Evolutionary conservation across 2,329 filamentous ascomycete genomes (phyloP).

Genomic region (Fusarium papillatum): DNA sequence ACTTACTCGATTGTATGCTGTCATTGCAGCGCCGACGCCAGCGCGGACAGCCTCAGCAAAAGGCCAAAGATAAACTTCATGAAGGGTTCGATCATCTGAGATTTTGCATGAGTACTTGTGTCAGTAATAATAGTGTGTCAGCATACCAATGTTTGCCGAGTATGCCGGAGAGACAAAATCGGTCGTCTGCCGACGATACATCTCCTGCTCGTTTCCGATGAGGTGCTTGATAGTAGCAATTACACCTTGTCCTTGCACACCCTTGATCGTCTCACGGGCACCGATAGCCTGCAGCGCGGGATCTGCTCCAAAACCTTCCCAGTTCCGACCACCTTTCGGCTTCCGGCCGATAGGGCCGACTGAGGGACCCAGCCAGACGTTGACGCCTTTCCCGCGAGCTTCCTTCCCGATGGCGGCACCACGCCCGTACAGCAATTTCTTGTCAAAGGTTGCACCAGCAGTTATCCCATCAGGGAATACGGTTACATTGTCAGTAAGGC

Average conservation of each 20-base stretch:
- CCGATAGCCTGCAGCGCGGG: constrained; percentile 83
- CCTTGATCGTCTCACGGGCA: constrained; percentile 83
- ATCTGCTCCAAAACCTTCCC: constrained; percentile 82
- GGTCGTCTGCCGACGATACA: constrained; percentile 64
- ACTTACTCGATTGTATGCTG: constrained; percentile 77
- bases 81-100: constrained; percentile 74
- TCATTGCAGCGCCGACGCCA: constrained; percentile 91
- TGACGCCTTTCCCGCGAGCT: constrained; percentile 79
- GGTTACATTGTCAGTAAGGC: constrained; percentile 80
- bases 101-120: neutral
- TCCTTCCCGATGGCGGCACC: constrained; percentile 79
- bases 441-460: constrained; percentile 81
- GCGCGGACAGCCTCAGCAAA: constrained; percentile 86
- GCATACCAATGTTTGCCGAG: constrained; percentile 82
- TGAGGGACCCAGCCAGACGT: constrained; percentile 78
- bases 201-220: constrained; percentile 69
- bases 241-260: constrained; percentile 71
- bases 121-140: neutral
- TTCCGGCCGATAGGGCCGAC: constrained; percentile 81
- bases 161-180: constrained; percentile 51
- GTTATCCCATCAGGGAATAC: constrained; percentile 87
- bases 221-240: constrained; percentile 70
- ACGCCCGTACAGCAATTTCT: constrained; percentile 76
- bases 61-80: constrained; percentile 89
- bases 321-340: constrained; percentile 79